Conservation (phyloP, 2,329 filamentous ascomycete genomes). For the Trichoderma sp. region DNA sequence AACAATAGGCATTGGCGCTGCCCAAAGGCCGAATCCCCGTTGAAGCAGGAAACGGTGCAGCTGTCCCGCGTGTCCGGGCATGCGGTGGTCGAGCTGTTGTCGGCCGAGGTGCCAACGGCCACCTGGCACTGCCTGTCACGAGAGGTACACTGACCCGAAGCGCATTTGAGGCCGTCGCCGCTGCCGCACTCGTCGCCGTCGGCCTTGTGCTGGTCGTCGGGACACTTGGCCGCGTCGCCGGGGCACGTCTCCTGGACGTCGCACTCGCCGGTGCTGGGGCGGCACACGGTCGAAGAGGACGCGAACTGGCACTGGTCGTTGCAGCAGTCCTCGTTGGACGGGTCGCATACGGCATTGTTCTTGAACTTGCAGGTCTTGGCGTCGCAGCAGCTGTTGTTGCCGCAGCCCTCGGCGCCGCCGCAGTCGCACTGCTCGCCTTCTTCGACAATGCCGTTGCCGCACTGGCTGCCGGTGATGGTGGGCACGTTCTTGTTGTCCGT, state of each 20-base stretch:
- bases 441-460: constrained; percentile 97
- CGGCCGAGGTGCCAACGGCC: constrained; percentile 74
- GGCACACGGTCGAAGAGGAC: constrained; percentile 71
- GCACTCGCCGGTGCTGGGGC: constrained; percentile 75
- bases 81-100: constrained; percentile 75
- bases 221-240: constrained; percentile 73
- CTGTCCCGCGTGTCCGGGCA: constrained; percentile 59
- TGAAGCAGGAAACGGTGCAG: constrained; percentile 77
- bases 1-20: constrained; percentile 66
- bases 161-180: constrained; percentile 73
- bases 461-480: constrained; percentile 80
- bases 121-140: constrained; percentile 86
- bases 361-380: constrained; percentile 84
- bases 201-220: constrained; percentile 66
- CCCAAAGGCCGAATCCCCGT: constrained; percentile 36
- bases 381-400: constrained; percentile 79
- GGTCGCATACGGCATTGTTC: constrained; percentile 73
- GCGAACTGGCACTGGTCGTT: constrained; percentile 67
- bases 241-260: constrained; percentile 84
- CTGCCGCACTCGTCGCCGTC: constrained; percentile 74
- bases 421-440: constrained; percentile 94
- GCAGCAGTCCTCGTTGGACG: constrained; percentile 82
- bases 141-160: constrained; percentile 92
- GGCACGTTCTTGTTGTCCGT: constrained; percentile 82
- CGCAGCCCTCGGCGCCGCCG: constrained; percentile 73